Conservation (phyloP, 148 eudicot species). For the Spergularia marina region DNA sequence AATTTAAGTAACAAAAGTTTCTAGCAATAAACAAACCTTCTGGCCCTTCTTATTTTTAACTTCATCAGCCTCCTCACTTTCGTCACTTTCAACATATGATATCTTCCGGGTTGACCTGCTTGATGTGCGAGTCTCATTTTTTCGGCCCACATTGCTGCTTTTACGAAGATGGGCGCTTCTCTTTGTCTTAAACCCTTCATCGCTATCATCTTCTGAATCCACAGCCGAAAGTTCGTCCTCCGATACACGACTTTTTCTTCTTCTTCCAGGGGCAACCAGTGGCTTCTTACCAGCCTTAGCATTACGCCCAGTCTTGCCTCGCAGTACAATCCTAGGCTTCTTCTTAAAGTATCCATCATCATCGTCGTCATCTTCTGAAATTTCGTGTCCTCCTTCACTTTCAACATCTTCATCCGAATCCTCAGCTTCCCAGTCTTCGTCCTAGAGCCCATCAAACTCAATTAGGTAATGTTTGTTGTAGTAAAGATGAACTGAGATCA, state of each 20-base stretch:
- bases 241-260: slow-evolving; percentile 52
- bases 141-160: slow-evolving; percentile 41
- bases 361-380: slow-evolving; percentile 75
- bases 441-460: slow-evolving; percentile 37
- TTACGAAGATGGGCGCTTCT: slow-evolving; percentile 44
- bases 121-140: slow-evolving; percentile 73
- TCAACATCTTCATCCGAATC: slow-evolving; percentile 69
- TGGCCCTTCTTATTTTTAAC: slow-evolving; percentile 61
- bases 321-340: slow-evolving; percentile 49
- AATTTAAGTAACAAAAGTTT: background rate
- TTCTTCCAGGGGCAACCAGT: slow-evolving; percentile 39
- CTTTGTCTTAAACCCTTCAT: slow-evolving; percentile 54
- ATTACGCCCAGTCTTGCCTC: slow-evolving; percentile 49
- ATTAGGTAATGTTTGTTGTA: background rate
- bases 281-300: slow-evolving; percentile 49
- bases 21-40: slow-evolving; percentile 51
- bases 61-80: slow-evolving; percentile 85
- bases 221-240: slow-evolving; percentile 76
- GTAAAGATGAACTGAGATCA: slow-evolving; percentile 1
- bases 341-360: slow-evolving; percentile 52
- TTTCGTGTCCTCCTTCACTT: slow-evolving; percentile 60
- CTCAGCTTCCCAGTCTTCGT: slow-evolving; percentile 84
- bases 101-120: slow-evolving; percentile 78
- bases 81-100: slow-evolving; percentile 93
- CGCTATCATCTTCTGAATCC: slow-evolving; percentile 73